Conservation (phyloP, 805 yeast genomes). For the Kluyveromyces nonfermentans region DNA sequence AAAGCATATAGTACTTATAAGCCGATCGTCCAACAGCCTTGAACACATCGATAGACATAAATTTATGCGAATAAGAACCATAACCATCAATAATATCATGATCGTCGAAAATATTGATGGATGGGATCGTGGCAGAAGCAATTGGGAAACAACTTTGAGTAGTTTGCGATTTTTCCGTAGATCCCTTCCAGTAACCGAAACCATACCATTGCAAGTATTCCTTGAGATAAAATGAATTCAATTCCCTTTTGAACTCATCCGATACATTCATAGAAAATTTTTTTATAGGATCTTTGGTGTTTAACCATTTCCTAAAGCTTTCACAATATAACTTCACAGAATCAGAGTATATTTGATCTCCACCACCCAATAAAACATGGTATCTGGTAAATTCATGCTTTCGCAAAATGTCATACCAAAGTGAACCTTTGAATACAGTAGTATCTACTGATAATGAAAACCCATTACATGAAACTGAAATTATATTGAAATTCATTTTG, state of each 20-base stretch:
- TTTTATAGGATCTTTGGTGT: slow-evolving; percentile 39
- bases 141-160: slow-evolving; percentile 59
- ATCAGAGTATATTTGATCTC: slow-evolving; percentile 91
- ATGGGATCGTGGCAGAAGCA: slow-evolving; percentile 77
- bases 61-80: slow-evolving; percentile 73
- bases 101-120: slow-evolving; percentile 82
- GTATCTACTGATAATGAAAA: slow-evolving; percentile 72
- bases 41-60: slow-evolving; percentile 67
- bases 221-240: slow-evolving; percentile 57
- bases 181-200: slow-evolving; percentile 73
- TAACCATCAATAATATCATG: slow-evolving; percentile 96
- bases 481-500: slow-evolving; percentile 63
- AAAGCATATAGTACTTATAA: slow-evolving; percentile 77
- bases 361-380: slow-evolving; percentile 96
- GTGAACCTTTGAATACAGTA: slow-evolving; percentile 52
- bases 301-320: slow-evolving; percentile 52
- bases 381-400: slow-evolving; percentile 57
- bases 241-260: slow-evolving; percentile 41
- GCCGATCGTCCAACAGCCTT: slow-evolving; percentile 68
- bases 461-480: slow-evolving; percentile 87
- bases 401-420: slow-evolving; percentile 79
- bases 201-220: slow-evolving; percentile 89
- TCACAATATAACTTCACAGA: slow-evolving; percentile 53
- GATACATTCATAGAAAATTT: slow-evolving; percentile 38
- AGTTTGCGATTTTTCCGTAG: slow-evolving; percentile 44